phyloP scores from a whole-genome alignment of 2,329 filamentous ascomycete species.

The Pseudonectria buxi region DNA sequence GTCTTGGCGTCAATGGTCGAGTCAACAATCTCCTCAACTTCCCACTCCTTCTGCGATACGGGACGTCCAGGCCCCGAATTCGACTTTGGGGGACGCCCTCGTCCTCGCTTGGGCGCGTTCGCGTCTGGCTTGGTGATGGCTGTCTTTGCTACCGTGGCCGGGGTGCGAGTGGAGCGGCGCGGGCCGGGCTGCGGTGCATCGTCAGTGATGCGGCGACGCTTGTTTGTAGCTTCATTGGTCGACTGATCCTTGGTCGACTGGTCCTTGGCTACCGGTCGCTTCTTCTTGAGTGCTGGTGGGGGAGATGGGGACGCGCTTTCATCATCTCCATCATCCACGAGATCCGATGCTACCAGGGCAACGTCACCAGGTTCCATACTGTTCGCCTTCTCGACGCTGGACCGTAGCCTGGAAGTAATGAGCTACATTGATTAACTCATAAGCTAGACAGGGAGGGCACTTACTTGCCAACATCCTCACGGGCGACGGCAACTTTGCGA shows the following conservation, averaged over 20 bases:
- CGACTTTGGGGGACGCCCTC: slow-evolving; percentile 6
- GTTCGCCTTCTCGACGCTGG: slow-evolving; percentile 8
- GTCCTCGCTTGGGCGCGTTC: slow-evolving; percentile 1
- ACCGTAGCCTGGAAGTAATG: slow-evolving; percentile 4
- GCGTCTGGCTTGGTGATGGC: not conserved
- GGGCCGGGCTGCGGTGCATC: not conserved
- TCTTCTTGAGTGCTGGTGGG: not conserved
- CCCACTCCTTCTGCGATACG: slow-evolving; percentile 29
- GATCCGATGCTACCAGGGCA: slow-evolving; percentile 5
- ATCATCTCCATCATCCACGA: slow-evolving; percentile 4
- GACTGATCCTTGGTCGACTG: too few relatives aligned
- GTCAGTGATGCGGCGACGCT: slow-evolving; percentile 6
- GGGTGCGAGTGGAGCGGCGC: slow-evolving; percentile 12
- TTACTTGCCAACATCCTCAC: slow-evolving; percentile 11
- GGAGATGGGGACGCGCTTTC: slow-evolving; percentile 1
- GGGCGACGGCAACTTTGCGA: slow-evolving; percentile 9
- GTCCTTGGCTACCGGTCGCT: too few relatives aligned
- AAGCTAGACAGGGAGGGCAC: not conserved
- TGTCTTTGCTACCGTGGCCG: not conserved
- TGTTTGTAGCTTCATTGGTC: slow-evolving; percentile 2
- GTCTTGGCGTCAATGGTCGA: slow-evolving; percentile 31
- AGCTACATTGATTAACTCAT: not conserved
- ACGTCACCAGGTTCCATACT: not conserved
- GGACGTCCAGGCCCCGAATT: slow-evolving; percentile 8
- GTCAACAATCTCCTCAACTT: slow-evolving; percentile 42